Base-by-base conservation (phyloP, 2,329 filamentous ascomycete species). In the Ustulina deusta region DNA sequence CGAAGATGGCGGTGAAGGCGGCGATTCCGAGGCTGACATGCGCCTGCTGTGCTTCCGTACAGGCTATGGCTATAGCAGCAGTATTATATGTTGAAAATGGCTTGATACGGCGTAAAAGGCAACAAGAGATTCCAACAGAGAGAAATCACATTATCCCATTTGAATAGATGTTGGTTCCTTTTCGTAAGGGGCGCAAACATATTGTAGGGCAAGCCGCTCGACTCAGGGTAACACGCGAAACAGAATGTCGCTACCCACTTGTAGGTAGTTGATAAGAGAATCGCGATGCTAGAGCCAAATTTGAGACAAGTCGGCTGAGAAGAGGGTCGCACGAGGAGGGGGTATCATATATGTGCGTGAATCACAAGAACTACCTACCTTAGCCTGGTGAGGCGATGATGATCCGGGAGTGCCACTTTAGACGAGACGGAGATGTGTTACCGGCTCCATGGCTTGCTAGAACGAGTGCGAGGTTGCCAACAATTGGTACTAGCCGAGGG, bases 1-100 rank as follows among this genome's bases (percentile, higher is more conserved):
- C 27, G 17, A 42, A 55, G 25, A 38, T 44, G 17, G 60, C 63
- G 58, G 60, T 69, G 63, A 66, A 63, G 54, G 22, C 20, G 46
- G 15, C 34, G 52, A 49, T 62, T 40, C 54, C 25, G 48, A 59
- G 54, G 63, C 66, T 66, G 58, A 57, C 52, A 57, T 49, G 54
- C 59, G 25, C 34, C 48, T 57, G 51, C 22, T 32, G 59, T 52
- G 54, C 34, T 56, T 52, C 49, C 52, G 46, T 65, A 32, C 42
- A 46, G n/a, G 20, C 38, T 59, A 52, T 34, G 52, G 17, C 32
- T 56, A 56, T 60, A 55, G 34, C 40, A 51, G 32, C 49, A 56
- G 40, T 40, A 51, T 51, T 34, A 27, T 29, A 52, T 56, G 44
- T 27, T 36, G 22, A 36, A 25, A 38, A 40, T n/a, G 42, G 25